Evolutionary conservation across 169 alveolate species (phyloP), one percentile per base, ranked within the genome.

Genomic region (Plasmodium vivax): DNA sequence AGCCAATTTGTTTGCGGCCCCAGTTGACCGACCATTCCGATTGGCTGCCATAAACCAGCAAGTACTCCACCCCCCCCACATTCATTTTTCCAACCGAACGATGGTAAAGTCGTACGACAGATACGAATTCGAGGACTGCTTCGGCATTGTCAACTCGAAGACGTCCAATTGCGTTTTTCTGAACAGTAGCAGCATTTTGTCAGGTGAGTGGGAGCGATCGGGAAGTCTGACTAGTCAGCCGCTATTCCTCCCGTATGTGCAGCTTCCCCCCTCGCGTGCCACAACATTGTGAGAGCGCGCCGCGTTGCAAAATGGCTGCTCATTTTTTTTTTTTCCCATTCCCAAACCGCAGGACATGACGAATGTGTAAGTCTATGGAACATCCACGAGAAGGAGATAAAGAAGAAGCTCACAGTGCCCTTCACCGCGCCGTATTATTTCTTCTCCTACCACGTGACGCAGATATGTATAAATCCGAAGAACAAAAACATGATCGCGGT

Each of bases 41-140:
- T 27, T 68, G 12, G 77, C 12, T 19, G 38, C 27, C 62, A 12
- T 51, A 14, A 47, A 2, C 14, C 12, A 47, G 62, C 62, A 12
- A 14, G 62, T 23, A 51, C 23, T 51, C 23, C 23, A 12, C 54
- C 12, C 54, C 14, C 54, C 14, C 2, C 14, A 1, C 62, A 51
- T 68, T 19, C 16, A 68, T 68, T 68, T 68, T 23, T 27, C 8
- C 6, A 68, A 19, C 47, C 38, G 79, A 74, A 71, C 2, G 27
- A 98, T 98, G 99, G 99, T 98, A 84, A 98, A 97, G 91, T 97
- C 99, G 7, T 98, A 98, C 85, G 95, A 97, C 74, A 95, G 98
- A 85, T 98, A 98, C 94, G 98, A 95, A 62, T 96, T 95, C 38
- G 96, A 93, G 41, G 97, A 96, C 72, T 93, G 98, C 41, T 94